phyloP scores from a whole-genome alignment of 1,284 basidiomycete species.

The Cryptococcus hybrid region DNA sequence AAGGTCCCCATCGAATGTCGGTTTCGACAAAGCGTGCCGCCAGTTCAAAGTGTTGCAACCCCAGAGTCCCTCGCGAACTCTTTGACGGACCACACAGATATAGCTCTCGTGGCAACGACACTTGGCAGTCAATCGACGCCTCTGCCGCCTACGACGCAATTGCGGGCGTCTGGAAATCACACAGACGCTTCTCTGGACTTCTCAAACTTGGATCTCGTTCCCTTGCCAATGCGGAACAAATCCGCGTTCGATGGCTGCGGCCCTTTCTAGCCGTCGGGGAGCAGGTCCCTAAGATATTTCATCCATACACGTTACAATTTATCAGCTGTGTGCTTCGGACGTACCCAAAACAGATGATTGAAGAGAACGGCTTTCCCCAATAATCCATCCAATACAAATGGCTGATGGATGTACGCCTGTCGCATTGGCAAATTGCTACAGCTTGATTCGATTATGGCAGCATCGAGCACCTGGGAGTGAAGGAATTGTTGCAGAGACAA shows the following conservation, averaged over 20 bases:
- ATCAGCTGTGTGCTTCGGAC: not conserved
- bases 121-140: too few species aligned
- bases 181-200: not conserved
- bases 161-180: too few species aligned
- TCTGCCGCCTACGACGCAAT: too few species aligned
- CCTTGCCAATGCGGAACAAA: not conserved
- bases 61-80: too few species aligned
- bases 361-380: not conserved
- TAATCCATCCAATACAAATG: not conserved
- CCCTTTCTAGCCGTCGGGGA: not conserved
- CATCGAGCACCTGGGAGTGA: not conserved
- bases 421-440: not conserved
- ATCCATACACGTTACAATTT: not conserved
- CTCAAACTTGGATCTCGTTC: not conserved
- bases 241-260: not conserved
- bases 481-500: not conserved
- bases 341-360: not conserved
- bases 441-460: not conserved
- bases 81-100: too few species aligned
- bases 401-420: not conserved
- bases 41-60: too few species aligned
- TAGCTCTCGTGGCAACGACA: too few species aligned
- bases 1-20: too few species aligned
- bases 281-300: not conserved
- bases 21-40: too few species aligned